These are phyloP conservation scores for Raphanus hybrid DNA, from an alignment of 441 rosid species.

Conservation along the genomic window DNA sequence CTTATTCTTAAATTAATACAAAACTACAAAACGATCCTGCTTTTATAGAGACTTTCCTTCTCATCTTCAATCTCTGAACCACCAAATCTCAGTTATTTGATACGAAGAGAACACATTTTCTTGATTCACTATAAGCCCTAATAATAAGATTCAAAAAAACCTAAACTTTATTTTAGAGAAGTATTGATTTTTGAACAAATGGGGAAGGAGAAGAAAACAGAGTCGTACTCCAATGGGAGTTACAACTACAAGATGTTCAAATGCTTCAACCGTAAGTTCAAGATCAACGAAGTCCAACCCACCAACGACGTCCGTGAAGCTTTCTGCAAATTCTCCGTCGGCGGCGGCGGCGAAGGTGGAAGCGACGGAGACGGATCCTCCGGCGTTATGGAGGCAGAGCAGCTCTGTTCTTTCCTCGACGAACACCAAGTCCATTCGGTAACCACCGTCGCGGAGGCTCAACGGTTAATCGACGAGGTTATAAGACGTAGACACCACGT, in stretches of 20 bases:
- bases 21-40: conserved; percentile 41
- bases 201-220: conserved; percentile 52
- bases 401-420: conserved; percentile 51
- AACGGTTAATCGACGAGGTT: conserved; percentile 52
- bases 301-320: conserved; percentile 57
- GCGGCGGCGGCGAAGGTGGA: conserved; percentile 14
- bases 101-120: background rate
- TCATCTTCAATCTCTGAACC: conserved; percentile 25
- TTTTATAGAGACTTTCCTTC: conserved; percentile 40
- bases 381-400: conserved; percentile 46
- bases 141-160: background rate
- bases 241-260: conserved; percentile 66
- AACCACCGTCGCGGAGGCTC: conserved; percentile 47
- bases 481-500: conserved; percentile 47
- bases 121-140: conserved; percentile 26
- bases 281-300: conserved; percentile 60
- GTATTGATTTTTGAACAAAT: conserved; percentile 17
- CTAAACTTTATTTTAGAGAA: background rate
- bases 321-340: conserved; percentile 46
- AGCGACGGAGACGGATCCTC: conserved; percentile 18
- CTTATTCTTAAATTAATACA: background rate
- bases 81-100: conserved; percentile 34
- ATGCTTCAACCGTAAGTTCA: conserved; percentile 68
- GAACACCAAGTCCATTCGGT: conserved; percentile 49
- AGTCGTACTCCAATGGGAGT: conserved; percentile 49